Conservation (phyloP, 805 yeast genomes). For the Wickerhamiella vanderwaltii region DNA sequence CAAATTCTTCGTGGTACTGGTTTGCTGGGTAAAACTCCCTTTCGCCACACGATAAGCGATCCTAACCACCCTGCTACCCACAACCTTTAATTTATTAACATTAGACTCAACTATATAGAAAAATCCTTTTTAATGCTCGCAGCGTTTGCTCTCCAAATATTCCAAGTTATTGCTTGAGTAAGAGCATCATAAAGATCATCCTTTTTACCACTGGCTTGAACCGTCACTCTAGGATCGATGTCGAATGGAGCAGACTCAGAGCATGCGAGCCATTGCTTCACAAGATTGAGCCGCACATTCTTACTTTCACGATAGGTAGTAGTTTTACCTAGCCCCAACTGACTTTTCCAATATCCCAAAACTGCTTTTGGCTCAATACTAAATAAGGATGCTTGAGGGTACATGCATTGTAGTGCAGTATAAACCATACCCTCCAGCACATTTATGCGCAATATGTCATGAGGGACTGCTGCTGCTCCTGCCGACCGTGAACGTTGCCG, state of each 20-base stretch:
- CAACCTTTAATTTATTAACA: not conserved
- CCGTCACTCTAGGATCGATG: slow-evolving; percentile 1
- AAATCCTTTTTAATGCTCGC: not conserved
- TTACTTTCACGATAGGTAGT: slow-evolving; percentile 20
- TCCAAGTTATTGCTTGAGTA: slow-evolving; percentile 46
- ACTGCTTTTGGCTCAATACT: slow-evolving; percentile 22
- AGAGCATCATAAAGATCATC: slow-evolving; percentile 59
- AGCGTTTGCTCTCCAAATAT: slow-evolving; percentile 32
- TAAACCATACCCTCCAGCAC: slow-evolving; percentile 41
- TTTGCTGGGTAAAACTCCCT: not conserved
- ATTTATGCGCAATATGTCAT: slow-evolving; percentile 41
- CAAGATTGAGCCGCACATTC: slow-evolving; percentile 18
- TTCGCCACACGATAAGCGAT: not conserved
- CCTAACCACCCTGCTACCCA: not conserved
- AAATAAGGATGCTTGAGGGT: slow-evolving; percentile 14
- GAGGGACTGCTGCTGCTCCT: slow-evolving; percentile 37
- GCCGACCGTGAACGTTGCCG: slow-evolving; percentile 43
- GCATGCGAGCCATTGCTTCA: slow-evolving; percentile 16
- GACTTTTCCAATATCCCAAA: slow-evolving; percentile 20
- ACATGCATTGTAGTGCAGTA: slow-evolving; percentile 21
- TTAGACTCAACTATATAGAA: not conserved
- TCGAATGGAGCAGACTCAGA: slow-evolving; percentile 13
- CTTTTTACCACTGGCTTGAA: slow-evolving; percentile 24
- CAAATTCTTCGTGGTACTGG: slow-evolving; percentile 1
- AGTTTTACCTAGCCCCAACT: not conserved